phyloP scores from a whole-genome alignment of 2,329 filamentous ascomycete species.

The Graphilbum sp. region DNA sequence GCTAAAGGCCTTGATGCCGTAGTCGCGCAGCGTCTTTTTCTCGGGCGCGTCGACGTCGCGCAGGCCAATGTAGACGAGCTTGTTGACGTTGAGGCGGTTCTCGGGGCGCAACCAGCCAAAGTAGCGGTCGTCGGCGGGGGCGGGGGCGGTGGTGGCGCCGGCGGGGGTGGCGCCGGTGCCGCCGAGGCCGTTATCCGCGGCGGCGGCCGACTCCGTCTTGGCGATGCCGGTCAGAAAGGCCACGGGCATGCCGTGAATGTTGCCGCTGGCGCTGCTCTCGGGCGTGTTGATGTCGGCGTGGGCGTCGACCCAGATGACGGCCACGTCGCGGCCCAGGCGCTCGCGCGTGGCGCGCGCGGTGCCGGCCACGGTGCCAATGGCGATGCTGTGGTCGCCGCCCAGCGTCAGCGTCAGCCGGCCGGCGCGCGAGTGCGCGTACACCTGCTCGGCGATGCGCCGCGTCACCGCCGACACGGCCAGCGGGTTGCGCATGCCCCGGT shows the following conservation, averaged over 20 bases:
- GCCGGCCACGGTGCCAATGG: conserved; percentile 82
- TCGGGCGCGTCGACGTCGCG: conserved; percentile 86
- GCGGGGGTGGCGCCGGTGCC: too few species aligned
- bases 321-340: conserved; percentile 65
- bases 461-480: conserved; percentile 75
- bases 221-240: conserved; percentile 80
- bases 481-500: conserved; percentile 91
- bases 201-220: too few species aligned
- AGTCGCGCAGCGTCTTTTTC: conserved; percentile 77
- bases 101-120: conserved; percentile 82
- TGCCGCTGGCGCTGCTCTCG: conserved; percentile 75
- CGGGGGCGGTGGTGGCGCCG: too few species aligned
- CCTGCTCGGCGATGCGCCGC: conserved; percentile 60
- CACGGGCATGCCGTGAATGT: conserved; percentile 97
- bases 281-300: conserved; percentile 97
- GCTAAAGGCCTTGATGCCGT: conserved; percentile 88
- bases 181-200: too few species aligned
- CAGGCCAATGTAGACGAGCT: conserved; percentile 93
- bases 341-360: conserved; percentile 76
- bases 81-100: conserved; percentile 52
- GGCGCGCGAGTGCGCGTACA: conserved; percentile 69
- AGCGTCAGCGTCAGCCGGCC: conserved; percentile 85
- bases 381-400: conserved; percentile 91
- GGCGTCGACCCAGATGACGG: conserved; percentile 96
- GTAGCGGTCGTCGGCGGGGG: conserved; percentile 52